Base-by-base conservation (phyloP, 192 early-diverging fungal genomes). In the Mortierella alpina region DNA sequence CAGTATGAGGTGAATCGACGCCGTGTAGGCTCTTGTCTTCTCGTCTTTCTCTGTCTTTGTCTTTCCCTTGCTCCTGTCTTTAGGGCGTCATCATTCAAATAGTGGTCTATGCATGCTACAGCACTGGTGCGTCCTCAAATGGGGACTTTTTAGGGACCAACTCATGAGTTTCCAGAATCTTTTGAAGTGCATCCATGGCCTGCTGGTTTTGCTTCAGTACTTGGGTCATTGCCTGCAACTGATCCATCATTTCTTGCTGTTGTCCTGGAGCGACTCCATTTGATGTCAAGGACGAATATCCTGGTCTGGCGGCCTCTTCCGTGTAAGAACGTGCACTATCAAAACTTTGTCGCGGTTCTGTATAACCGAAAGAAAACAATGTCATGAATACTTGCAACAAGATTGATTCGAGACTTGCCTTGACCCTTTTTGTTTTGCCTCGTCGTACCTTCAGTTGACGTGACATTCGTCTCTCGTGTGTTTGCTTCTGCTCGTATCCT, bases 271-370 rank as follows among this genome's bases (percentile, higher is more conserved):
- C n/a, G 41, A 62, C 10, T 5, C 70, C 53, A 39, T 72, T 67
- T 12, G 20, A 45, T 8, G 56, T 71, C 59, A 82, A 31, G 8
- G 75, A 73, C 0, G 74, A 65, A 58, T 82, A 85, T 40, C 79
- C 80, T 13, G 66, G 84, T 22, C 74, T 57, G 10, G 12, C 39
- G 4, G 70, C 46, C 53, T 75, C 63, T 2, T 66, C 73, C 4
- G 63, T 66, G 59, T 71, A 85, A 6, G 84, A 85, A 23, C 74
- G 84, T 6, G 40, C 42, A 55, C 84, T 85, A 44, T 85, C 84
- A 68, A 85, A 85, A 22, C 84, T 85, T 20, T 73, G 57, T 59
- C 84, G 53, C 8, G 56, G 20, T 15, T 82, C 80, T 52, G 59
- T 15, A 47, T 2, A 46, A 47, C 44, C 22, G 52, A n/a, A 39